Evolutionary conservation across 768 basidiomycete genomes (phyloP).

Genomic region (Leccinum rimulosum): DNA sequence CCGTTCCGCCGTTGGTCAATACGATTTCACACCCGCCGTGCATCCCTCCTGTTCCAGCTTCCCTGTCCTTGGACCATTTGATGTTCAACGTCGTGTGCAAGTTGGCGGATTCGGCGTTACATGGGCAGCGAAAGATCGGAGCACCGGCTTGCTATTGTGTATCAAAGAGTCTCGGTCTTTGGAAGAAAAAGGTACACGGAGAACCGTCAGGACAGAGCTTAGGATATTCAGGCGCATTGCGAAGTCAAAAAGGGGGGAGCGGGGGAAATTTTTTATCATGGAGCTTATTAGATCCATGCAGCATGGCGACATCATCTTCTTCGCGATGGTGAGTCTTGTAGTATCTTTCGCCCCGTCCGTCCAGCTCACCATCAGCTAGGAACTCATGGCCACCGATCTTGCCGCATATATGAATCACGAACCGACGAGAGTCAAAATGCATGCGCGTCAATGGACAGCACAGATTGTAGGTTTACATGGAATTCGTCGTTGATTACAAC

Average conservation of each 20-base stretch:
- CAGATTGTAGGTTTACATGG: constrained; percentile 33
- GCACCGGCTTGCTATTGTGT: constrained; percentile 36
- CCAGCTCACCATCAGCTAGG: constrained; percentile 25
- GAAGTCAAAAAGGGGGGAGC: constrained; percentile 12
- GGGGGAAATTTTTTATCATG: constrained; percentile 40
- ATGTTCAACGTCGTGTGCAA: constrained; percentile 16
- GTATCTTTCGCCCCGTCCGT: background rate
- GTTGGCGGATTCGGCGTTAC: constrained; percentile 21
- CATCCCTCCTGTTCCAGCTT: constrained; percentile 10
- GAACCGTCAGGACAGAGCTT: constrained; percentile 33
- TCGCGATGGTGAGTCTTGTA: constrained; percentile 38
- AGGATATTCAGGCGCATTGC: constrained; percentile 35
- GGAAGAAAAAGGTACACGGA: constrained; percentile 1
- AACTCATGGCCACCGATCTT: constrained; percentile 40
- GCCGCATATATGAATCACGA: constrained; percentile 26
- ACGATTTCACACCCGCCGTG: background rate
- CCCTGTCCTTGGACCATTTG: constrained; percentile 28
- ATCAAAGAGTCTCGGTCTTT: constrained; percentile 34
- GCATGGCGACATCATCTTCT: constrained; percentile 28
- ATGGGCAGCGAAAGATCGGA: constrained; percentile 22
- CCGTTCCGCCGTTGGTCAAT: background rate
- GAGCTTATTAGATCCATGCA: constrained; percentile 37
- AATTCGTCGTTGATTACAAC: background rate
- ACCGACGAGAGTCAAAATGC: constrained; percentile 20
- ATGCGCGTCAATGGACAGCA: constrained; percentile 39